Base-by-base conservation (phyloP, 2,329 filamentous ascomycete species). In the Trichoderma harzianum region DNA sequence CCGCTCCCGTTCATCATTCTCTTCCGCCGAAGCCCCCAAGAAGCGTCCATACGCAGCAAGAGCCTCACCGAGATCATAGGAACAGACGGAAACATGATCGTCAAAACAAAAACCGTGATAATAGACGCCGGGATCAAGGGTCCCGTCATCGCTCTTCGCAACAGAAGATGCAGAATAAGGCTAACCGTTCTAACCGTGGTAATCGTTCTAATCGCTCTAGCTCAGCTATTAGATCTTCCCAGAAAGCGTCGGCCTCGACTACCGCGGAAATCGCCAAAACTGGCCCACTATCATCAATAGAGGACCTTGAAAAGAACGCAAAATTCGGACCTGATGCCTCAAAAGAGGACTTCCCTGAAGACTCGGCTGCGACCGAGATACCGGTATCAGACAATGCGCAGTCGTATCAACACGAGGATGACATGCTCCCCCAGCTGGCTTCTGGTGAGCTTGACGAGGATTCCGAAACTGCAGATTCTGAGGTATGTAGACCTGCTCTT, bases 21-120 rank as follows among this genome's bases (percentile, higher is more conserved):
- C 77, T 81, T 8, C 79, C 79, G 7, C 79, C 79, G 6, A 81
- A 79, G 60, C 80, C 79, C 3, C 80, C 75, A 21, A 76, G 76
- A 65, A 78, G 74, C 32, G 72, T 74, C 12, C 76, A 76, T 36
- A 76, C 78, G 47, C 77, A 78, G 60, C 71, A 76, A 14, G 77
- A 79, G 12, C 70, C 76, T 24, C 73, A 76, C 53, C 77, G 77
- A 12, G 79, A 80, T 26, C 74, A 78, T 63, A 76, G 77, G 18
- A 77, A 78, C 53, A 81, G 77, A 60, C 78, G 78, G 24, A 79
- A 76, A 55, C 75, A 78, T 63, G 80, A 83, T 28, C 78, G 79
- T 10, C 77, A 81, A 14, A 75, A 76, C 58, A 79, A 77, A 24
- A 76, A 78, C 43, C 77, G 78, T 28, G 78, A 80, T 10, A 76